Conservation (phyloP, 148 eudicot genomes). For the Euryodendron excelsum region DNA sequence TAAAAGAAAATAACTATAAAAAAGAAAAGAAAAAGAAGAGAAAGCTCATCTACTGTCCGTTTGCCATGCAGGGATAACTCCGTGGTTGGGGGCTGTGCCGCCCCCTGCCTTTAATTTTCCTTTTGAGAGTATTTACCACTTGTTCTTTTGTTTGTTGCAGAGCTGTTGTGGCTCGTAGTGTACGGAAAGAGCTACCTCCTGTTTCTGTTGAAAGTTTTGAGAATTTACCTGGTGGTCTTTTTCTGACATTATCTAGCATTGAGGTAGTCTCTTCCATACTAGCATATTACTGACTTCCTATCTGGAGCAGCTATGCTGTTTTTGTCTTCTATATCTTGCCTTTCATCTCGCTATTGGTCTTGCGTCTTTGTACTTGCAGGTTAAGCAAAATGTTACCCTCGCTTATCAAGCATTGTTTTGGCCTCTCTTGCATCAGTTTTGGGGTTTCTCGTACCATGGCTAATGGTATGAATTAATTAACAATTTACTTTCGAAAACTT, state of each 20-base stretch:
- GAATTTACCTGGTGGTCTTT: slow-evolving; percentile 90
- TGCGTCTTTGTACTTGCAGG: slow-evolving; percentile 39
- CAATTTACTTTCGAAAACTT: no score
- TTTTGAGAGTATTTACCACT: background rate
- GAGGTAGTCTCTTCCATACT: slow-evolving; percentile 53
- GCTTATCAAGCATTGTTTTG: slow-evolving; percentile 79
- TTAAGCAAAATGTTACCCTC: slow-evolving; percentile 94
- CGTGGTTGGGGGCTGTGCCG: no score
- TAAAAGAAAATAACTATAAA: no score
- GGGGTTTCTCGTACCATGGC: slow-evolving; percentile 89
- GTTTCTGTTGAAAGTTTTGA: slow-evolving; percentile 82
- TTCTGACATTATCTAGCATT: slow-evolving; percentile 70
- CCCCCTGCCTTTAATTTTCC: background rate
- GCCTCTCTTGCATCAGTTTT: slow-evolving; percentile 90
- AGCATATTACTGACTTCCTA: background rate
- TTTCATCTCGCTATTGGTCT: background rate
- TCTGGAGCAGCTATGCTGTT: background rate
- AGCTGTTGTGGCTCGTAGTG: slow-evolving; percentile 94
- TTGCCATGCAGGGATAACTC: background rate
- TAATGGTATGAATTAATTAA: slow-evolving; percentile 56
- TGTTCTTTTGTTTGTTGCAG: slow-evolving; percentile 47
- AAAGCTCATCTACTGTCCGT: no score
- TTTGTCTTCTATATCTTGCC: background rate
- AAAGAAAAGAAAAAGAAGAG: no score
- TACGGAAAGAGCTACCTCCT: slow-evolving; percentile 73